Conservation (phyloP, 768 basidiomycete species). For the Russula earlei region DNA sequence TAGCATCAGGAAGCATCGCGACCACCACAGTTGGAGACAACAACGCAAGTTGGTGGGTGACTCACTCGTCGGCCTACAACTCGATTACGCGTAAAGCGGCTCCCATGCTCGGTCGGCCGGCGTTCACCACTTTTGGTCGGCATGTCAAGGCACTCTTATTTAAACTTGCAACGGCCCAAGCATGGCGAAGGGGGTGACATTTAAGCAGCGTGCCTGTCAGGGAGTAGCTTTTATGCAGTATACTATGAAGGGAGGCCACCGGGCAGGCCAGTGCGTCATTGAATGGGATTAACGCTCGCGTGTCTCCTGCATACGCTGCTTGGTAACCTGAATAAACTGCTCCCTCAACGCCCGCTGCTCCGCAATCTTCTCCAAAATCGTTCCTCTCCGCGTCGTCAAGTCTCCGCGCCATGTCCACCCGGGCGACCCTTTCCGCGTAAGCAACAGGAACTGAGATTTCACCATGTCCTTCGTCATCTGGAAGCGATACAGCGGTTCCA, state of each 20-base stretch:
- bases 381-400: constrained; percentile 33
- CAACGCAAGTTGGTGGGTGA: not conserved
- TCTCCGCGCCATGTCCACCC: constrained; percentile 34
- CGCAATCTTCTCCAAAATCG: constrained; percentile 44
- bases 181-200: not conserved
- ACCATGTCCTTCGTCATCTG: constrained; percentile 28
- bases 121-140: too few species aligned
- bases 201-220: not conserved
- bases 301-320: constrained; percentile 25
- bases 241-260: too few species aligned
- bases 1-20: not conserved
- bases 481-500: constrained; percentile 54
- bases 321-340: constrained; percentile 31
- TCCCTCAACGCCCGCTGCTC: constrained; percentile 37
- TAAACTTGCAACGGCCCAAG: not conserved
- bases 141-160: too few species aligned
- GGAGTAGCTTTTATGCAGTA: too few species aligned
- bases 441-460: constrained; percentile 28
- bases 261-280: too few species aligned
- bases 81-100: too few species aligned
- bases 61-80: too few species aligned
- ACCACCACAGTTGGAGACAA: not conserved
- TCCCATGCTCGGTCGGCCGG: too few species aligned
- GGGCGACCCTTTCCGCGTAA: constrained; percentile 30
- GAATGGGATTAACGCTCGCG: constrained; percentile 13